phyloP scores from a whole-genome alignment of 164 flowering plant species.

The Annona cherimola region DNA sequence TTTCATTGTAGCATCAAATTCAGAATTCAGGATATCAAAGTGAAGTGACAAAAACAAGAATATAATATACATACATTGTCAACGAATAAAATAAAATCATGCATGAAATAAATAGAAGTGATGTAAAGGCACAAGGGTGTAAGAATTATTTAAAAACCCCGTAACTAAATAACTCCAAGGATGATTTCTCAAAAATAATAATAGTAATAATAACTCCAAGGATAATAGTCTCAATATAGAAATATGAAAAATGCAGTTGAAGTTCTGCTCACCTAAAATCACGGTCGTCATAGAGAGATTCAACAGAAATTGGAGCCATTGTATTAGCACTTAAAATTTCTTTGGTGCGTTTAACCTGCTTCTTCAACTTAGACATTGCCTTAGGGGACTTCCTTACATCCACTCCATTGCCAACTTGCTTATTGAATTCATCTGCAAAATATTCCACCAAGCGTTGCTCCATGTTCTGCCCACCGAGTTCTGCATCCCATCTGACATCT shows the following conservation, averaged over 20 bases:
- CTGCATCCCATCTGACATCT: constrained; percentile 93
- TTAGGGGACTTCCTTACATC: constrained; percentile 85
- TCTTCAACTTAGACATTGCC: constrained; percentile 98
- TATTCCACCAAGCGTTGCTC: constrained; percentile 83
- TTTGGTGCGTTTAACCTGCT: constrained; percentile 97
- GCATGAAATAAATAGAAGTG: too few relatives aligned
- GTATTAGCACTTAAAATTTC: constrained; percentile 98
- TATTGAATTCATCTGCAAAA: constrained; percentile 93
- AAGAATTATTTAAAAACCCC: too few relatives aligned
- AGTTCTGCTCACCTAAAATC: constrained; percentile 30
- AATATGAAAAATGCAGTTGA: not conserved
- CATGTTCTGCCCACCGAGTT: constrained; percentile 93
- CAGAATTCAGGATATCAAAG: too few relatives aligned
- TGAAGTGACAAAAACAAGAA: too few relatives aligned
- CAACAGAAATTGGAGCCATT: constrained; percentile 88
- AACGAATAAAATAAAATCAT: too few relatives aligned
- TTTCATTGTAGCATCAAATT: too few relatives aligned
- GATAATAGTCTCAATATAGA: not conserved
- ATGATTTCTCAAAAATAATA: too few relatives aligned
- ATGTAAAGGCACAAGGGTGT: too few relatives aligned
- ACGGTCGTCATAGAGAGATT: constrained; percentile 86
- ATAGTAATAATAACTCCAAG: too few relatives aligned
- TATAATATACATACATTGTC: too few relatives aligned
- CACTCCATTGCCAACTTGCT: constrained; percentile 75
- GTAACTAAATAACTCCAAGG: too few relatives aligned